phyloP scores from a whole-genome alignment of 805 yeast species.

The Jamesozyma hellenica region DNA sequence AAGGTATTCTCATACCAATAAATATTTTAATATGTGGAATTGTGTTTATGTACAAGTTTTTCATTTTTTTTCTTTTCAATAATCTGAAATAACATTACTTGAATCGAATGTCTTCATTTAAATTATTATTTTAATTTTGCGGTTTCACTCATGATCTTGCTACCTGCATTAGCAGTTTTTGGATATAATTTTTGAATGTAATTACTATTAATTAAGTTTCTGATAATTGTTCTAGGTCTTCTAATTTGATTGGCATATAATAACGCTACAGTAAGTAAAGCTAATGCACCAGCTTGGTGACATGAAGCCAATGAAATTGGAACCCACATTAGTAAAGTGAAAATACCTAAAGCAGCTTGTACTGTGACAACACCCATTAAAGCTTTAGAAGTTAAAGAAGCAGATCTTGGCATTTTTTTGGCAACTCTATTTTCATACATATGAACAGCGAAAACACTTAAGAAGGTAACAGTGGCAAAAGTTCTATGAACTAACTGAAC shows the following conservation, averaged over 20 bases:
- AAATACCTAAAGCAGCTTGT: conserved; percentile 80
- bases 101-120: too few species aligned
- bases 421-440: conserved; percentile 52
- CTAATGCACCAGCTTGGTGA: conserved; percentile 95
- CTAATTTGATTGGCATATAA: conserved; percentile 48
- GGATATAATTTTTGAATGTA: conserved; percentile 16
- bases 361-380: conserved; percentile 75
- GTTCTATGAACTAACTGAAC: conserved; percentile 88
- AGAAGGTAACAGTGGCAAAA: conserved; percentile 73
- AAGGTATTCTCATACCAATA: neutral
- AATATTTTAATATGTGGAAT: neutral
- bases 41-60: neutral
- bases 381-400: conserved; percentile 48
- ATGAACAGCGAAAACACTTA: conserved; percentile 59
- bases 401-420: conserved; percentile 43
- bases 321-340: conserved; percentile 76
- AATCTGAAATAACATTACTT: too few species aligned
- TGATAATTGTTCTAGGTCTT: conserved; percentile 41
- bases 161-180: conserved; percentile 20
- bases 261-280: conserved; percentile 71
- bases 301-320: conserved; percentile 90
- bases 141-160: conserved; percentile 31
- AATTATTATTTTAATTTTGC: conserved; percentile 18
- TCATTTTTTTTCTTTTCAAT: neutral
- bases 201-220: conserved; percentile 28